Base-by-base conservation (phyloP, 169 alveolate genomes). In the Nephromyces sp. region DNA sequence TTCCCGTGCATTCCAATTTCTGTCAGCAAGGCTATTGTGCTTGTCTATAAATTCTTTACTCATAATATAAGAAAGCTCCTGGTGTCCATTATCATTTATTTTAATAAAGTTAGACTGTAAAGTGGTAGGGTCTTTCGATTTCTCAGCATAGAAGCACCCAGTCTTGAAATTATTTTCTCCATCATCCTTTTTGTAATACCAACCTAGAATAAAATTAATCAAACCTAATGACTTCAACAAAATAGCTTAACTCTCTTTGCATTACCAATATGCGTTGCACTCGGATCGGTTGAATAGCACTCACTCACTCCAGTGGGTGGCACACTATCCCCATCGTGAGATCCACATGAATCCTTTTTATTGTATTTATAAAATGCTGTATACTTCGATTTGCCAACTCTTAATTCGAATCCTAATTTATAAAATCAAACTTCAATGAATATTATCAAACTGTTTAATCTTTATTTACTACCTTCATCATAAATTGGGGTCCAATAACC, bases 401-500 rank as follows among this genome's bases (percentile, higher is more conserved):
- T 24, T 3, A 79, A 73, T 52, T 83, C 86, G 43, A 75, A 79
- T 5, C 88, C 82, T 75, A 4, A 34, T n/a, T 15, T 30, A 8
- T 32, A 15, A 43, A 15, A 43, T 15, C 15, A 43, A 43, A n/a
- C 57, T n/a, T 15, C 57, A 43, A 43, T 15, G n/a, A 15, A 43
- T 43, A 43, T 43, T 15, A 15, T 43, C 15, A 15, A 43, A 43
- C 57, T 43, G 15, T 43, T 43, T 43, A 15, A 15, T 43, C n/a
- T 15, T 34, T 27, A 31, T 2, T 15, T 4, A 27, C 24, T 74
- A 75, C 82, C 88, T 52, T 83, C 88, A 33, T 83, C 88, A 61
- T 83, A 83, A 25, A 83, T 86, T 24, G 78, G 68, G 2, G 86
- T 79, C 88, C 88, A 83, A 15, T 80, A 34, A 24, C 88, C 88